Conservation (phyloP, 371 early-diverging fungal species). For the Funneliformis caledonium region DNA sequence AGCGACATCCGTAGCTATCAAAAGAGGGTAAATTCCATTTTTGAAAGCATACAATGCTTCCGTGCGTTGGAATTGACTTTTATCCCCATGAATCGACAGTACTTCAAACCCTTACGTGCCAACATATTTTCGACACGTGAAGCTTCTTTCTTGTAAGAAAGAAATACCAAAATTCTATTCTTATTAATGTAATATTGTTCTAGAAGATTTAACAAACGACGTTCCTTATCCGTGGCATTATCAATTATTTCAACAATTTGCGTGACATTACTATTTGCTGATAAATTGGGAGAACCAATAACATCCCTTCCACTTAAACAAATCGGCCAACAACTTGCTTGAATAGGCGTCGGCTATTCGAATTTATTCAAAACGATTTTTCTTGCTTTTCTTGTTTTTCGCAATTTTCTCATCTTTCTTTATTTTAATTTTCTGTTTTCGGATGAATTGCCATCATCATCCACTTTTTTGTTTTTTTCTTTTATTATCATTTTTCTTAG, state of each 20-base stretch:
- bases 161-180: conserved; percentile 90
- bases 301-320: conserved; percentile 75
- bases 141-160: conserved; percentile 94
- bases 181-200: conserved; percentile 77
- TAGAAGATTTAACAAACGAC: conserved; percentile 71
- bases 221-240: conserved; percentile 78
- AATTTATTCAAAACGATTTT: conserved; percentile 80
- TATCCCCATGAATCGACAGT: conserved; percentile 85
- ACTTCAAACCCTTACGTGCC: conserved; percentile 76
- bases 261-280: conserved; percentile 88
- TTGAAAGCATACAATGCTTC: conserved; percentile 75
- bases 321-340: conserved; percentile 92
- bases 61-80: conserved; percentile 73
- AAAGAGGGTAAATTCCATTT: conserved; percentile 70
- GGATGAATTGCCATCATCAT: not conserved
- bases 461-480: not conserved
- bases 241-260: conserved; percentile 94
- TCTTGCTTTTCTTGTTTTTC: not conserved
- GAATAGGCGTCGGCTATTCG: conserved; percentile 93
- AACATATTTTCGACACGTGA: conserved; percentile 76
- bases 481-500: not conserved
- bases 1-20: conserved; percentile 95
- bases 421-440: not conserved
- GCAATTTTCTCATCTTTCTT: not conserved
- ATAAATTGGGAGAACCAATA: conserved; percentile 86